Percentiles rank a stretch among this genome's conserved stretches.
These are phyloP conservation scores for Calonectria fujianensis DNA, from an alignment of 2,329 filamentous ascomycete genomes.

Conservation along the genomic window DNA sequence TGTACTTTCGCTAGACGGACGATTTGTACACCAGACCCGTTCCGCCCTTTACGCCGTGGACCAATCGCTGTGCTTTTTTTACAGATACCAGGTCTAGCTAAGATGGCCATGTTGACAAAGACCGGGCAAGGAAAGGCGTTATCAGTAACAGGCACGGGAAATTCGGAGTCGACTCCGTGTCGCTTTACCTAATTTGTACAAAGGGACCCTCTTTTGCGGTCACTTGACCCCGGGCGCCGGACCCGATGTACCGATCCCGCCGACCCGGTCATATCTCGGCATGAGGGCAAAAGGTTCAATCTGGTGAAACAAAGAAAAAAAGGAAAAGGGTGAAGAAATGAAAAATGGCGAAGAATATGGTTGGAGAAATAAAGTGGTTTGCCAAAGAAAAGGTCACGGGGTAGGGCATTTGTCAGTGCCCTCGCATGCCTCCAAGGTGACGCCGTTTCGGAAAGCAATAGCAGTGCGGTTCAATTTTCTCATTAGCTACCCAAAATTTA, in stretches of 20 bases:
- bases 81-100: background rate
- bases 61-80: background rate
- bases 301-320: background rate
- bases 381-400: background rate
- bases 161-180: constrained; percentile 8
- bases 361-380: background rate
- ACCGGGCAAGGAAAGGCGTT: background rate
- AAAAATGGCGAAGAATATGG: background rate
- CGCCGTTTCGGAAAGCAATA: background rate
- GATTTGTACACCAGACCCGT: background rate
- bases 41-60: background rate
- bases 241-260: background rate
- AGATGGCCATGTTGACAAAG: background rate
- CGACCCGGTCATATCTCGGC: constrained; percentile 17
- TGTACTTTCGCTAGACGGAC: background rate
- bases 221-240: constrained; percentile 16
- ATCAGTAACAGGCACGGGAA: constrained; percentile 10
- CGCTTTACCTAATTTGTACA: constrained; percentile 7
- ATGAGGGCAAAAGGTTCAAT: background rate
- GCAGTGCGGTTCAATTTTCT: background rate
- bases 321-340: background rate
- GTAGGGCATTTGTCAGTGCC: background rate
- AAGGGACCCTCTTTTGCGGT: background rate
- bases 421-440: background rate
- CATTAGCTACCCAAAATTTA: background rate